Conservation (phyloP, 148 eudicot species). For the Oxyria digyna region DNA sequence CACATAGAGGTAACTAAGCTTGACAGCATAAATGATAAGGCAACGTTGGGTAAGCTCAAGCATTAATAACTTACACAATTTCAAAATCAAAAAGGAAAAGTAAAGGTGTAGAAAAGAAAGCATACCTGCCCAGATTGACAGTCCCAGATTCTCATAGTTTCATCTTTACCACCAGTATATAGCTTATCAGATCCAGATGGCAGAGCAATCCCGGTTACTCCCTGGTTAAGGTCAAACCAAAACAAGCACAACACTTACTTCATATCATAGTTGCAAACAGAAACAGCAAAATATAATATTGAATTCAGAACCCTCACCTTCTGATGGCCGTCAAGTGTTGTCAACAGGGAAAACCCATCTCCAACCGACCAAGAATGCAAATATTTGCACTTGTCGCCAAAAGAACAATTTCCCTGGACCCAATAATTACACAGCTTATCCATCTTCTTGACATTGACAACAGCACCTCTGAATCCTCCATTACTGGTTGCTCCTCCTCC, state of each 20-base stretch:
- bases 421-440: conserved; percentile 73
- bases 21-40: neutral
- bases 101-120: neutral
- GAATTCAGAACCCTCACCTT: conserved; percentile 29
- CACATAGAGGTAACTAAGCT: too few relatives aligned
- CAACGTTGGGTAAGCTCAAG: neutral
- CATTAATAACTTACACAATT: neutral
- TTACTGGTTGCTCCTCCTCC: conserved; percentile 8
- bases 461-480: conserved; percentile 17
- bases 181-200: conserved; percentile 87
- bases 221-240: conserved; percentile 21
- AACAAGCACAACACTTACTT: neutral
- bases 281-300: neutral
- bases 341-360: conserved; percentile 49
- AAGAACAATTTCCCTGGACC: conserved; percentile 68
- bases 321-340: conserved; percentile 84
- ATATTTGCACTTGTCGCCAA: conserved; percentile 61
- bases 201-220: conserved; percentile 73
- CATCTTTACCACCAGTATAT: conserved; percentile 81
- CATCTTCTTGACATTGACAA: conserved; percentile 35
- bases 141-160: conserved; percentile 83
- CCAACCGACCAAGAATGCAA: conserved; percentile 85
- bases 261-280: neutral
- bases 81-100: neutral
- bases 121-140: conserved; percentile 91